Base-by-base conservation (phyloP, 257 asterid genomes). In the Przewalskia tangutica region DNA sequence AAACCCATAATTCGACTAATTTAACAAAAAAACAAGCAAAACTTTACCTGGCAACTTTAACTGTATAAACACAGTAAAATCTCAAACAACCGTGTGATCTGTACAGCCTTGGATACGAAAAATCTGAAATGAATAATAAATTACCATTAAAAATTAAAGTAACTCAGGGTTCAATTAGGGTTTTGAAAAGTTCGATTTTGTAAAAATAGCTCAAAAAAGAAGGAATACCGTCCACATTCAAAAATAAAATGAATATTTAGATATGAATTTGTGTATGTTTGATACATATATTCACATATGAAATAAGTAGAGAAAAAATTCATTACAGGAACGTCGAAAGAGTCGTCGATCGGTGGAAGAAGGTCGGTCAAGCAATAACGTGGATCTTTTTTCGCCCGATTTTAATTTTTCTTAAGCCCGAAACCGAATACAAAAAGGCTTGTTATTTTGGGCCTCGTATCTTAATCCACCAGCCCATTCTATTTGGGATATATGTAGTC, bases 111-210 rank as follows among this genome's bases (percentile, higher is more conserved):
- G 76, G 85, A 85, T 89, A 85, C 86, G 77, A 77, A 84, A 83
- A 80, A 83, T 87, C 90, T 81, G 88, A 80, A 86, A 88, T 84
- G 87, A 89, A 83, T 83, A 86, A 80, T 81, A 54, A 81, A 85
- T 17, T 68, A 84, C 63, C 85, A 71, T 53, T 7, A 86, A 80
- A 60, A 82, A 86, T 71, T 87, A 82, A 66, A 65, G 70, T 83
- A 88, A 63, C 85, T 77, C 62, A 84, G 93, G 89, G 91, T 90
- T 89, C 92, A 89, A 86, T 91, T 89, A 90, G 94, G 97, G 95
- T 90, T 94, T 87, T 85, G 86, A 86, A 78, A 56, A 60, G 53
- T 67, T 60, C 65, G 55, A 83, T 67, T 81, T 66, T n/a, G 10
- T 70, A 10, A 42, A n/a, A 67, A 6, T 46, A 63, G 50, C 60